These are phyloP conservation scores for Scheffersomyces insectosa DNA, from an alignment of 1,139 yeast species.

Conservation along the genomic window DNA sequence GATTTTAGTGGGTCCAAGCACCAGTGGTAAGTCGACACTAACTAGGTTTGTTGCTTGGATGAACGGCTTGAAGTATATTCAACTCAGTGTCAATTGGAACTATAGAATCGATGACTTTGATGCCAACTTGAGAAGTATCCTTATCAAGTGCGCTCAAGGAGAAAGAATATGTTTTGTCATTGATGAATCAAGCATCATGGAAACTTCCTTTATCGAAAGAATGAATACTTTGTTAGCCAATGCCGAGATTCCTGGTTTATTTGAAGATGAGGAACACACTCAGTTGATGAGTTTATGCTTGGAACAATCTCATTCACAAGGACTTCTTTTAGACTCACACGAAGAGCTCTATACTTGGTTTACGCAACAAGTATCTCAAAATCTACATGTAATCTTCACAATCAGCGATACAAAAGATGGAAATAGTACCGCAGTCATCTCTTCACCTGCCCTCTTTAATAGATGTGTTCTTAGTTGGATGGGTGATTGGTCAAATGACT, in stretches of 20 bases:
- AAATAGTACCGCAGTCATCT: constrained; percentile 43
- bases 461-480: constrained; percentile 89
- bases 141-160: constrained; percentile 51
- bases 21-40: constrained; percentile 80
- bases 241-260: constrained; percentile 89
- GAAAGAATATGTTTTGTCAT: constrained; percentile 71
- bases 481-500: constrained; percentile 72
- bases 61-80: constrained; percentile 68
- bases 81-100: constrained; percentile 55
- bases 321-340: constrained; percentile 63
- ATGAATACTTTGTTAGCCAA: constrained; percentile 92
- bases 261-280: constrained; percentile 70
- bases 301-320: constrained; percentile 60
- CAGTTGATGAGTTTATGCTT: constrained; percentile 57
- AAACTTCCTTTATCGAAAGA: constrained; percentile 80
- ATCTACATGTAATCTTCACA: constrained; percentile 83
- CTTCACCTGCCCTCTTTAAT: constrained; percentile 90
- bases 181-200: constrained; percentile 78
- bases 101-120: constrained; percentile 71
- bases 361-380: constrained; percentile 61
- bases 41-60: constrained; percentile 90
- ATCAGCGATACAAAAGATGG: constrained; percentile 55
- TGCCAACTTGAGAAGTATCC: constrained; percentile 52
- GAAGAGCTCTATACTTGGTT: constrained; percentile 82
- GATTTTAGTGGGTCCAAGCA: constrained; percentile 82